Percentiles rank a stretch among this genome's conserved stretches.
These are phyloP conservation scores for Colletotrichum limetticola DNA, from an alignment of 2,329 filamentous ascomycete genomes.

Conservation along the genomic window DNA sequence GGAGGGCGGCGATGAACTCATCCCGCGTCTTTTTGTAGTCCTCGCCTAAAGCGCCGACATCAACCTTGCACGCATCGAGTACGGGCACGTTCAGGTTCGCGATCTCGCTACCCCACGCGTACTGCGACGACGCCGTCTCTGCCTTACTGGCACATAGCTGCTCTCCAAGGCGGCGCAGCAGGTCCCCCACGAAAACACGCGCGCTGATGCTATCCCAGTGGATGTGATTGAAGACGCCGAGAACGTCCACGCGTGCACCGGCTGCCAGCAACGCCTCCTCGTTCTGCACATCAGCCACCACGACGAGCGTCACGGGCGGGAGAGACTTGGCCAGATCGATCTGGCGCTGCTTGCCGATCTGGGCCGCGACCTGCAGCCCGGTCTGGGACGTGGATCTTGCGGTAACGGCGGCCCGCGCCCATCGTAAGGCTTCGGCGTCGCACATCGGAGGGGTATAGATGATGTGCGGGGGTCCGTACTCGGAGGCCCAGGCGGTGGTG, in stretches of 20 bases:
- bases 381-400: neutral
- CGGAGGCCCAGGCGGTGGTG: neutral
- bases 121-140: neutral
- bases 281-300: neutral
- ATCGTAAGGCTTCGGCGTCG: neutral
- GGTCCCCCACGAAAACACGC: neutral
- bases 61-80: neutral
- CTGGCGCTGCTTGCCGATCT: neutral
- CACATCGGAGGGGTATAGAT: neutral
- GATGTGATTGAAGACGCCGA: neutral
- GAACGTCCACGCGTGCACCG: neutral
- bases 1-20: neutral
- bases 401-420: neutral
- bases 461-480: conserved; percentile 1
- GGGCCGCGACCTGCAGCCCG: neutral
- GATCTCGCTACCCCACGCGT: neutral
- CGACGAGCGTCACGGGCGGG: neutral
- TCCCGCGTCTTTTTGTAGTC: neutral
- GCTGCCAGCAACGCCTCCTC: neutral
- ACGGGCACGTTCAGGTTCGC: neutral
- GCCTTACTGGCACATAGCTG: neutral
- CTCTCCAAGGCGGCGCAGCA: neutral
- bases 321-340: neutral
- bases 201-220: neutral
- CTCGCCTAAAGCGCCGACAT: neutral